Base-by-base conservation (phyloP, 2,329 filamentous ascomycete species). In the Penicillium palitans region DNA sequence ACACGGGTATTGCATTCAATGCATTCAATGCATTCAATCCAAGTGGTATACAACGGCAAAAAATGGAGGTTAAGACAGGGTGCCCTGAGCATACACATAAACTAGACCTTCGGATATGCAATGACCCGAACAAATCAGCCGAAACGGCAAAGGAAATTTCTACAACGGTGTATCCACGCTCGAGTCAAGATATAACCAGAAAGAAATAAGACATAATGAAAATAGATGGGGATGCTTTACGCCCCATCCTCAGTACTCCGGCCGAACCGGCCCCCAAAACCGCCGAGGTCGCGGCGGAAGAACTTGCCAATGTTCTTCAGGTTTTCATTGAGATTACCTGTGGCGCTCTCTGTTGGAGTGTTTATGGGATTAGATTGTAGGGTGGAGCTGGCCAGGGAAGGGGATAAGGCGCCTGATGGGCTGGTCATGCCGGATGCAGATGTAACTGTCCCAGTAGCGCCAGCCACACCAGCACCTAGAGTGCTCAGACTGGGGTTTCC, bases 231-330 rank as follows among this genome's bases (percentile, higher is more conserved):
- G 10, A 35, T 17, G 13, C 48, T 17, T 52, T 60, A 62, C n/a
- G 44, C 21, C 39, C 55, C 50, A 60, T 68, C 66, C 44, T 68
- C 66, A 19, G 57, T 48, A 19, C 58, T 63, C 39, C 63, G 61
- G 47, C 89, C 90, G 73, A 93, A 93, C 64, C 89, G 79, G 12
- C 84, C 85, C 2, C 90, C 88, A 63, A 93, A 83, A 2, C 87
- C 86, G 31, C 90, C 90, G 62, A 93, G 87, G 78, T 97, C 93
- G 62, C 93, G 82, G 62, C 89, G 87, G 80, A 98, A 98, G 78
- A 98, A 97, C 77, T 96, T 97, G 25, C 93, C 93, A 76, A 99
- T 90, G 73, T 91, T 96, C 79, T 91, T 93, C 76, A 98, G 74
- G 75, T 97, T 97, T 76, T 96, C 93, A 72, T 97, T 96, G 63